phyloP scores from a whole-genome alignment of 1,284 basidiomycete species.

The Rhodotorula mucilaginosa region DNA sequence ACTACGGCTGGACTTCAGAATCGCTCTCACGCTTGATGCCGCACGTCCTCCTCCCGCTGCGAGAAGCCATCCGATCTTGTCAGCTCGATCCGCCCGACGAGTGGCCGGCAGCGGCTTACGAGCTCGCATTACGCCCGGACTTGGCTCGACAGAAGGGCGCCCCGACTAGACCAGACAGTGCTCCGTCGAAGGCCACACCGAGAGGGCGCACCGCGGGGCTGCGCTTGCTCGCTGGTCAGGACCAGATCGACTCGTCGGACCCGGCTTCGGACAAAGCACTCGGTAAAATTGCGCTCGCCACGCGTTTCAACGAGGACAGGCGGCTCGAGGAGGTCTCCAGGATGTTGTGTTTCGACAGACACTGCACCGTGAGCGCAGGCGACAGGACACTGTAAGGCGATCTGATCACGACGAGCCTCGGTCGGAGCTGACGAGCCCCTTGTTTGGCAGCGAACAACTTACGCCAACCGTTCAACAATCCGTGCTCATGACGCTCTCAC shows the following conservation, averaged over 20 bases:
- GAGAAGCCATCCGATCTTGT: constrained; percentile 76
- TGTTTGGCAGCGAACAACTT: constrained; percentile 30
- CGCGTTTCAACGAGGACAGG: constrained; percentile 66
- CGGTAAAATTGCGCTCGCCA: neutral
- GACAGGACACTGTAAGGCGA: constrained; percentile 56
- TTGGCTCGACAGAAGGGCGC: constrained; percentile 41
- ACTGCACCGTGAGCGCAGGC: constrained; percentile 61
- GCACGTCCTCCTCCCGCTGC: constrained; percentile 72
- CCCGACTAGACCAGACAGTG: too few species aligned
- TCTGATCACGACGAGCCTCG: constrained; percentile 49
- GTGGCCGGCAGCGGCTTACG: constrained; percentile 70
- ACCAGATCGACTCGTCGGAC: too few species aligned
- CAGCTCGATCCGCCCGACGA: constrained; percentile 71
- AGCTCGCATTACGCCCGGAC: constrained; percentile 76
- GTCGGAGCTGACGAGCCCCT: neutral
- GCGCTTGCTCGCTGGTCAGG: too few species aligned
- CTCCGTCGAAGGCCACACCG: too few species aligned
- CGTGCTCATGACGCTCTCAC: constrained; percentile 71
- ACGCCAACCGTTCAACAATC: constrained; percentile 59
- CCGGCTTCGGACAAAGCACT: too few species aligned
- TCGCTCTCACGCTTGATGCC: constrained; percentile 53
- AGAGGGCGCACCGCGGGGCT: too few species aligned
- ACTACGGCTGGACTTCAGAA: constrained; percentile 54
- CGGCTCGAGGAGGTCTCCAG: constrained; percentile 81
- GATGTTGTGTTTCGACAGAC: constrained; percentile 73